Evolutionary conservation across 306 rosid genomes (phyloP), one percentile per base, ranked within the genome.

Genomic region (Lathyrus sativus): DNA sequence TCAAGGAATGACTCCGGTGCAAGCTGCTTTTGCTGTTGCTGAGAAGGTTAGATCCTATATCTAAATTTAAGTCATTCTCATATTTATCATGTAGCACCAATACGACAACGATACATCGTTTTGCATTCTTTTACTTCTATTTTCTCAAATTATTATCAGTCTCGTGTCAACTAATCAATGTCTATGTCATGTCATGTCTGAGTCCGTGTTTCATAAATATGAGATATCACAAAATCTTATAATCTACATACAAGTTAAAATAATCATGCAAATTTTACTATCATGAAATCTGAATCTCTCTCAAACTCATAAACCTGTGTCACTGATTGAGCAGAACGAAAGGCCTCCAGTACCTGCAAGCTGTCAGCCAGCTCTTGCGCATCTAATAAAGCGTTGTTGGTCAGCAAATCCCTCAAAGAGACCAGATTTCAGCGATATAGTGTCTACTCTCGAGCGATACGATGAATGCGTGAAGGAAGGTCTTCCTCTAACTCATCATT

Each of bases 1-100:
- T 61, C 98, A 92, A 80, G 98, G 98, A 72, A 92, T 92, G 95
- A 92, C 98, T 68, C 98, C 98, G 2, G 98, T 92, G 33, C 98
- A 92, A 81, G 96, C 98, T 73, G 98, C 98, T 62, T 92, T 92
- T 83, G 98, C 98, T 10, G 98, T 92, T 65, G 85, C 98, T 51
- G 98, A 92, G 67, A 92, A 92, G 98, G 98, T 92, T 17, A 78
- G 86, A 31, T 2, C 42, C 61, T 55, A 43, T 11, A 10, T 37
- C 48, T 17, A 17, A 37, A 60, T 37, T 60, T 15, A 60, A 60
- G 67, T 15, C 5, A 61, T 18, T 11, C 14, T 31, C 42, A 24
- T 24, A 24, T 24, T 24, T 24, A 24, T 24, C 4, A 54, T 14
- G 17, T 2, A 28, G 18, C 61, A 44, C 14, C 8, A 0, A n/a